A percentile compares a stretch with the other conserved stretches of the same genome.
Conservation (phyloP, 2,329 filamentous ascomycete genomes). For the Allantophomopsis cytisporea region DNA sequence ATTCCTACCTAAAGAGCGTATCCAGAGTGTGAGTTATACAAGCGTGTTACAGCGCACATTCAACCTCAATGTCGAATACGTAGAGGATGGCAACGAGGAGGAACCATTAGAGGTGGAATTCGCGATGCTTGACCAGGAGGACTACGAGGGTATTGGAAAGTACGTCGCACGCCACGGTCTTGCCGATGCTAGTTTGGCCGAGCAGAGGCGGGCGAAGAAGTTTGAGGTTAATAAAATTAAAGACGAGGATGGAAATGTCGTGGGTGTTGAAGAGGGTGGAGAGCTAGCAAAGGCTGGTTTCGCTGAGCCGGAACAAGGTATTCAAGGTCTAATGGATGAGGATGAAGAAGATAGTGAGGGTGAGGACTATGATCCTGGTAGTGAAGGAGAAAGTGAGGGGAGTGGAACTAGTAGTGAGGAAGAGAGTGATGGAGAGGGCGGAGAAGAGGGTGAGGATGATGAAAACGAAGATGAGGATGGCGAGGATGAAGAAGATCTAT, state of each 20-base stretch:
- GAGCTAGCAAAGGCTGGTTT: conserved; percentile 16
- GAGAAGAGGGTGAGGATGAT: conserved; percentile 29
- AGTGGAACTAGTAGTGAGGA: conserved; percentile 29
- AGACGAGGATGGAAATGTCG: conserved; percentile 24
- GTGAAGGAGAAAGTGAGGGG: conserved; percentile 41
- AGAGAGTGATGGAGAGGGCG: conserved; percentile 3
- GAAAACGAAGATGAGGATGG: conserved; percentile 27
- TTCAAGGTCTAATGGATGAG: conserved; percentile 33
- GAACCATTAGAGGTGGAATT: conserved; percentile 44
- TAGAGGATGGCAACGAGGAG: conserved; percentile 24
- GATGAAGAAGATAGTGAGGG: conserved; percentile 51
- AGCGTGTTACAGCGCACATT: conserved; percentile 56
- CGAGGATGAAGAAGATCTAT: conserved; percentile 11
- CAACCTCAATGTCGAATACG: conserved; percentile 49
- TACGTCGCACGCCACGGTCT: conserved; percentile 48
- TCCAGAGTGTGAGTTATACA: conserved; percentile 52
- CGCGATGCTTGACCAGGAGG: conserved; percentile 55
- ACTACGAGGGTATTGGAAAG: conserved; percentile 49
- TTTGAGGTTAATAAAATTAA: conserved; percentile 37
- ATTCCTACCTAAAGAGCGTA: conserved; percentile 46
- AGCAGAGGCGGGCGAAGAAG: conserved; percentile 50
- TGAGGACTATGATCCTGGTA: conserved; percentile 47
- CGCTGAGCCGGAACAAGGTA: conserved; percentile 22
- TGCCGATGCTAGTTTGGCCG: conserved; percentile 56
- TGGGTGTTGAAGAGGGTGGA: conserved; percentile 23